phyloP scores from a whole-genome alignment of 306 rosid genomes.

The Cucurbita pepo region DNA sequence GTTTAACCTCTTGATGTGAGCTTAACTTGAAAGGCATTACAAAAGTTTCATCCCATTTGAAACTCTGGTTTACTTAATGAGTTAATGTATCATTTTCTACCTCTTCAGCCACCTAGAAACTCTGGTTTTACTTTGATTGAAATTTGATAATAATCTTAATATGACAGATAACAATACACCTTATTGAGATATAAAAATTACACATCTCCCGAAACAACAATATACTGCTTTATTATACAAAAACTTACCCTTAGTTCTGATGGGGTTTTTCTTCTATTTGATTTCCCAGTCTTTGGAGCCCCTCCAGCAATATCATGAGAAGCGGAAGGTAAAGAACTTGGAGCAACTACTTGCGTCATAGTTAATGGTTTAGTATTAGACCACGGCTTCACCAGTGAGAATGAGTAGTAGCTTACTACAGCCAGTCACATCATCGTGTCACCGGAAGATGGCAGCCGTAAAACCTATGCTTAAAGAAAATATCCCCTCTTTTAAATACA shows the following conservation, averaged over 20 bases:
- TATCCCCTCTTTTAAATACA: neutral
- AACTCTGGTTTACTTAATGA: neutral
- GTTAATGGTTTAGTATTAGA: neutral
- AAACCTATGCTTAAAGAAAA: neutral
- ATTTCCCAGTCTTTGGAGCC: slow-evolving; percentile 21
- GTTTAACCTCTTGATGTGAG: neutral
- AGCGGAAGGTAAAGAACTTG: slow-evolving; percentile 32
- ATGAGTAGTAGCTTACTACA: neutral
- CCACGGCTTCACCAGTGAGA: neutral
- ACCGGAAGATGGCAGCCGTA: neutral
- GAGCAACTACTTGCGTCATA: slow-evolving; percentile 4
- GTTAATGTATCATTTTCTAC: neutral
- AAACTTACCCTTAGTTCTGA: slow-evolving; percentile 47
- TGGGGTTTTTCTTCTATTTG: slow-evolving; percentile 65
- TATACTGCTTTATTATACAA: neutral
- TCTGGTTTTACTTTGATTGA: neutral
- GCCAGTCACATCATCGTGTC: neutral
- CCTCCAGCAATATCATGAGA: slow-evolving; percentile 35
- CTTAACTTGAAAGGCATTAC: neutral
- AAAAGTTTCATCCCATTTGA: neutral
- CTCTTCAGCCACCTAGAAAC: neutral
- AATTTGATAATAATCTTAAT: neutral
- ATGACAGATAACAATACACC: neutral
- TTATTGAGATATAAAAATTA: neutral
- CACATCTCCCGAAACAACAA: neutral